Base-by-base conservation (phyloP, 148 eudicot genomes). In the Gaultheria prostrata region DNA sequence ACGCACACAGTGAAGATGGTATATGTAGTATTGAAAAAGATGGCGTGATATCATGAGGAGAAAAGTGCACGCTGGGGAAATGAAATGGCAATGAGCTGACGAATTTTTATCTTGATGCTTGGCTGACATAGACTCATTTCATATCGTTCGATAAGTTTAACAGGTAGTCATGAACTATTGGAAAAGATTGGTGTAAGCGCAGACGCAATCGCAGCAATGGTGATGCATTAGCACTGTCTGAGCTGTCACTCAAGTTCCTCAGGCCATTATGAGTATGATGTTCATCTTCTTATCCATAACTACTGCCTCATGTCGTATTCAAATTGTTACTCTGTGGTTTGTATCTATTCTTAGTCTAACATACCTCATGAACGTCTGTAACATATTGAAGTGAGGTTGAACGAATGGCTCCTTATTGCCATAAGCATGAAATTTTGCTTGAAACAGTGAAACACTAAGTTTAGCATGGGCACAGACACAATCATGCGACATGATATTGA, bases 121-220 rank as follows among this genome's bases (percentile, higher is more conserved):
- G 13, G 13, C 43, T 75, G 72, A 35, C 17, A 61, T 70, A 57
- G 35, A 77, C 61, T 77, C 33, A n/a, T n/a, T 4, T 39, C 6
- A 39, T 4, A 76, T 88, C 71, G 21, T 48, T 11, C 70, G 21
- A 76, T 75, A 21, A 69, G 82, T 57, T 82, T 33, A 57, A 77
- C 87, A 95, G 97, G 88, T 76, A 94, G 94, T 67, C 95, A 91
- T 85, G 97, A 94, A 84, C 93, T 94, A 76, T 77, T 94, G 57
- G 91, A 92, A 84, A 92, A 84, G 82, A 84, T 96, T 75, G 99
- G 99, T 39, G 63, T 92, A 51, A 94, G 80, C 80, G 91, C 93
- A 76, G 97, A 93, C 81, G 92, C 86, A 76, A 85, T 94, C 87
- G 98, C 99, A 93, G 93, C 49, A 88, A 73, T 85, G 99, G 98